A percentile compares a stretch with the other conserved stretches of the same genome.
phyloP scores from a whole-genome alignment of 805 yeast species.

The Saccharomyces jurei region DNA sequence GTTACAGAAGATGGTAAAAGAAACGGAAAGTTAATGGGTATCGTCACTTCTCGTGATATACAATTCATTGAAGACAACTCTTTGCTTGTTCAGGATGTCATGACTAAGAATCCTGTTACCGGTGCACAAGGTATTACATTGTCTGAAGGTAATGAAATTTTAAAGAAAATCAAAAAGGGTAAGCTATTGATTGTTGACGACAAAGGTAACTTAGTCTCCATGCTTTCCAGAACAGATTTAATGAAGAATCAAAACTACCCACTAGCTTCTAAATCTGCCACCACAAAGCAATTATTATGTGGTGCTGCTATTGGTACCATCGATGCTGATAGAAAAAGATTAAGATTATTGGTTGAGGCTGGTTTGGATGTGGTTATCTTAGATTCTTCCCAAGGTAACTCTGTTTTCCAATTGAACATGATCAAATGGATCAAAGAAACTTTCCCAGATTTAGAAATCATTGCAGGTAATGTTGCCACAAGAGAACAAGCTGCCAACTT shows the following conservation, averaged over 20 bases:
- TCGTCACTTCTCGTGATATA: constrained; percentile 92
- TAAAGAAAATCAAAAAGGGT: constrained; percentile 93
- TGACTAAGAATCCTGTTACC: constrained; percentile 84
- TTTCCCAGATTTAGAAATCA: constrained; percentile 73
- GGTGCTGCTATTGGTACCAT: constrained; percentile 99
- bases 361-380: constrained; percentile 94
- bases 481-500: constrained; percentile 97
- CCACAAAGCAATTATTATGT: constrained; percentile 91
- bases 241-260: constrained; percentile 94
- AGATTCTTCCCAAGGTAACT: constrained; percentile 97
- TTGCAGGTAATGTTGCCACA: constrained; percentile 98
- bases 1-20: constrained; percentile 87
- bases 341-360: constrained; percentile 78
- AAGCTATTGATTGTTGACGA: constrained; percentile 88
- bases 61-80: constrained; percentile 80
- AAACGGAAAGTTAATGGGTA: constrained; percentile 89
- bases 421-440: constrained; percentile 80
- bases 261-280: constrained; percentile 84
- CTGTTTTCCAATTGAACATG: constrained; percentile 90
- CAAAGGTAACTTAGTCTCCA: constrained; percentile 67
- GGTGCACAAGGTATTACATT: constrained; percentile 77
- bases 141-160: constrained; percentile 79
- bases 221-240: constrained; percentile 91
- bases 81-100: constrained; percentile 61
- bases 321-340: constrained; percentile 79